phyloP scores from a whole-genome alignment of 257 asterid species.

The Solanum megistacrolobum region DNA sequence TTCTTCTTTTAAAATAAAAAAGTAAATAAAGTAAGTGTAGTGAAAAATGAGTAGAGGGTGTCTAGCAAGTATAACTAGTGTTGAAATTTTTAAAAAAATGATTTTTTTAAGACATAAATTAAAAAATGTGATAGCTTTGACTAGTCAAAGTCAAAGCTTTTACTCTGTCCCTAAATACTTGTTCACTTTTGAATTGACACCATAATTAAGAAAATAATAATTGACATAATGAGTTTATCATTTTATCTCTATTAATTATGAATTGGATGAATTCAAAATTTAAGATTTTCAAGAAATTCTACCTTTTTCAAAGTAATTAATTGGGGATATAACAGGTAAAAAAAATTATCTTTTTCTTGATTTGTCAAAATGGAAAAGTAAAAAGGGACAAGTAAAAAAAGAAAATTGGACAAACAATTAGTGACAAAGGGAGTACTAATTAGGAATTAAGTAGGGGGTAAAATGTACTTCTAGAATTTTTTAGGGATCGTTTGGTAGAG shows the following conservation, averaged over 20 bases:
- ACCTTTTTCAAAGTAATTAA: too few species aligned
- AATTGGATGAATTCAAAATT: too few species aligned
- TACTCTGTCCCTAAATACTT: neutral
- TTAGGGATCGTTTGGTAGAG: neutral
- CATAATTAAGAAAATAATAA: too few species aligned
- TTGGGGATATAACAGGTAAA: neutral
- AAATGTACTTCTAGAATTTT: neutral
- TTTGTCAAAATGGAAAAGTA: too few species aligned
- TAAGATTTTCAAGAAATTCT: too few species aligned
- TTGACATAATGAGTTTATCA: too few species aligned
- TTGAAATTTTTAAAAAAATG: neutral
- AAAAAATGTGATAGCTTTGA: neutral
- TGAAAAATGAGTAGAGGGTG: neutral
- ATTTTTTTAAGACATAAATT: neutral
- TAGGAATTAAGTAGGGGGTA: neutral
- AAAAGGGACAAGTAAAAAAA: neutral
- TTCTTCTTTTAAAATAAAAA: neutral
- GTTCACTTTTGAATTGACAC: neutral
- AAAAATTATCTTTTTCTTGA: too few species aligned
- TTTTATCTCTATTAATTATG: too few species aligned
- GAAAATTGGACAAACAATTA: neutral
- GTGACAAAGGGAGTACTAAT: neutral
- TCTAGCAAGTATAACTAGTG: neutral
- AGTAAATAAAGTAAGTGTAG: too few species aligned
- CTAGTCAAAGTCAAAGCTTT: neutral